Evolutionary conservation across 192 early-diverging fungal genomes (phyloP), one percentile per base, ranked within the genome.

Genomic region (Obelidium mucronatum): DNA sequence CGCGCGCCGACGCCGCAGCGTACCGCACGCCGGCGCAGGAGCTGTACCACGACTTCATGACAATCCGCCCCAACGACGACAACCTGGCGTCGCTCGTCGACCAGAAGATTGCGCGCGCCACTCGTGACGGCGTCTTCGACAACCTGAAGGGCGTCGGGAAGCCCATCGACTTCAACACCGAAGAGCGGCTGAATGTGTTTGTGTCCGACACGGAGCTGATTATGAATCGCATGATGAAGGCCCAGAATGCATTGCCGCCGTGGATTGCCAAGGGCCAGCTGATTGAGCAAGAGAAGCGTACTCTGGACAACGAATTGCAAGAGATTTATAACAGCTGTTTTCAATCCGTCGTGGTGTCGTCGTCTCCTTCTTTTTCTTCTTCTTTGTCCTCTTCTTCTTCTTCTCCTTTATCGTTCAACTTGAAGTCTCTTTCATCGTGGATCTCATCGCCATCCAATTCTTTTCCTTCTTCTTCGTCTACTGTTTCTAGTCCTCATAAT

Each of bases 161-260:
- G 37, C 81, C 83, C 1, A 39, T 85, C 33, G 67, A 72, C 39
- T 55, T 80, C 22, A 60, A 73, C 13, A 51, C 81, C 22, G 80
- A 82, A n/a, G 74, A 78, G 26, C 72, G 62, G 28, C 42, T 67
- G 11, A 85, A 85, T 73, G 79, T 82, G 0, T 81, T 79, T 54
- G 56, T 83, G 6, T 69, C 70, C 6, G 79, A 66, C 31, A 81
- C 81, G 2, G 79, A 80, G 36, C 58, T 75, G 19, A 69, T 79
- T 42, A 73, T 85, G 79, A 78, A 85, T 61, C 58, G 72, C 15
- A 77, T 83, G 62, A 15, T 83, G 34, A 83, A 82, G 69, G 33
- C 75, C 17, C 83, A 85, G 70, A 82, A 82, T 19, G 48, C 74
- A 58, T 53, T 64, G 19, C 81, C 81, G 2, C 65, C 37, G 17